Conservation (phyloP, 225 moss, liverwort and hornwort genomes). For the Anthoceros angustus region DNA sequence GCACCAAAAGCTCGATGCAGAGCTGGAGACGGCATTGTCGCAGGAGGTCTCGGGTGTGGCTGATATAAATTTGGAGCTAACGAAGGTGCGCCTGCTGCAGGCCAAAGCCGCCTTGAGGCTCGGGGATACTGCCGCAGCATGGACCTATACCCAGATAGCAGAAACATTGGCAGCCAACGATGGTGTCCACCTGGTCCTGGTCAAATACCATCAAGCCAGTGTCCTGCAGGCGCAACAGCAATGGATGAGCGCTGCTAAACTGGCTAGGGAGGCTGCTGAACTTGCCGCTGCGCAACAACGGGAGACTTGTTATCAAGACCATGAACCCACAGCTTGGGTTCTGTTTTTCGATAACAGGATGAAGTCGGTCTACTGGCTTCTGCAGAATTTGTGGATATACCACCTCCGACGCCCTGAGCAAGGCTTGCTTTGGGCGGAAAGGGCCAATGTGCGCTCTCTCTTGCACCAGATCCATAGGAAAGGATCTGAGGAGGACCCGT, state of each 20-base stretch:
- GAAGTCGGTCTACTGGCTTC: not conserved
- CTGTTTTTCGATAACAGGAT: not conserved
- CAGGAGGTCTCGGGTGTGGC: no score
- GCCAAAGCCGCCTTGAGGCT: not conserved
- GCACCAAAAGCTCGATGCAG: not conserved
- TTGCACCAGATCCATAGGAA: constrained; percentile 1
- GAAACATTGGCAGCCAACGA: not conserved
- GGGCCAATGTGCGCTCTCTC: not conserved
- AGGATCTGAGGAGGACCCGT: no score
- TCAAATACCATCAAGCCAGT: not conserved
- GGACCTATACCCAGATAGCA: not conserved
- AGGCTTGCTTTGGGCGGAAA: constrained; percentile 4
- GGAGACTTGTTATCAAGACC: not conserved
- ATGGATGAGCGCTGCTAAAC: not conserved
- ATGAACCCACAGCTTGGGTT: not conserved
- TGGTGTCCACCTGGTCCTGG: not conserved
- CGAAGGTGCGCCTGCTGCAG: not conserved
- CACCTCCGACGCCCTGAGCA: not conserved
- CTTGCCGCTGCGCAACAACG: not conserved
- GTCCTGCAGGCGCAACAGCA: not conserved
- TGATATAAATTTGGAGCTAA: not conserved
- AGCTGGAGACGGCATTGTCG: not conserved
- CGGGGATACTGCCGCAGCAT: not conserved
- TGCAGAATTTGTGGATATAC: not conserved
- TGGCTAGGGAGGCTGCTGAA: constrained; percentile 1